phyloP scores from a whole-genome alignment of 805 yeast species.

The Ogataea nonfermentans region DNA sequence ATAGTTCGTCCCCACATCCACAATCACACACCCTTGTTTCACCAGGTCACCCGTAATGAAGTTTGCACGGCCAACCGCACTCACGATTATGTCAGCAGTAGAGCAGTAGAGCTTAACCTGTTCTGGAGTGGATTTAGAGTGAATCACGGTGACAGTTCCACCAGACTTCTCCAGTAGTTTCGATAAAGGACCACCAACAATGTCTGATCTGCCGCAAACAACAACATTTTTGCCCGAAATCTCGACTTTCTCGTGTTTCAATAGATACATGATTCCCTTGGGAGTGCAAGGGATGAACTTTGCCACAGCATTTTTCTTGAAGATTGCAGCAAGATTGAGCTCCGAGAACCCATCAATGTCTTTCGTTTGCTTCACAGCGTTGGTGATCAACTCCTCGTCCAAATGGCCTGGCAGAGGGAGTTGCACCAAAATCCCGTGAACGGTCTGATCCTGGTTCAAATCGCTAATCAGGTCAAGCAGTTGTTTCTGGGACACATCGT shows the following conservation, averaged over 20 bases:
- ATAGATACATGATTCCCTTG: constrained; percentile 80
- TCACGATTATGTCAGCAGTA: constrained; percentile 82
- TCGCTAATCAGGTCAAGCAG: constrained; percentile 56
- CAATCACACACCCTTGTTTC: constrained; percentile 78
- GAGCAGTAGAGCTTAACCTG: constrained; percentile 49
- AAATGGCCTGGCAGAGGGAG: constrained; percentile 82
- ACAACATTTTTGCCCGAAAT: constrained; percentile 83
- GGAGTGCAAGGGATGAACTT: constrained; percentile 93
- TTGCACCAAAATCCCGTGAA: constrained; percentile 87
- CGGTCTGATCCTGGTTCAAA: constrained; percentile 70
- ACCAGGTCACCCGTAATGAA: constrained; percentile 87
- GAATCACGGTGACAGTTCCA: constrained; percentile 86
- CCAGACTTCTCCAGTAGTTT: constrained; percentile 74
- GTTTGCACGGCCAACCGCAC: constrained; percentile 87
- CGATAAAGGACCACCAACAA: constrained; percentile 93
- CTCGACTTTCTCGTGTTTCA: constrained; percentile 64
- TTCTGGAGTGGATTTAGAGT: constrained; percentile 66
- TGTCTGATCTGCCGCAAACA: constrained; percentile 92
- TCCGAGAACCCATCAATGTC: constrained; percentile 97
- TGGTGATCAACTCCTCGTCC: constrained; percentile 76
- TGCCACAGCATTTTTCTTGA: constrained; percentile 83
- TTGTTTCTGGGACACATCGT: constrained; percentile 56
- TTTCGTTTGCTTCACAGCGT: constrained; percentile 74
- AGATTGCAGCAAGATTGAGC: constrained; percentile 83
- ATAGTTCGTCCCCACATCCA: constrained; percentile 95